Percentiles rank a stretch among this genome's conserved stretches.
Evolutionary conservation across 805 yeast genomes (phyloP).

Genomic region (Ogataea degrootiae): DNA sequence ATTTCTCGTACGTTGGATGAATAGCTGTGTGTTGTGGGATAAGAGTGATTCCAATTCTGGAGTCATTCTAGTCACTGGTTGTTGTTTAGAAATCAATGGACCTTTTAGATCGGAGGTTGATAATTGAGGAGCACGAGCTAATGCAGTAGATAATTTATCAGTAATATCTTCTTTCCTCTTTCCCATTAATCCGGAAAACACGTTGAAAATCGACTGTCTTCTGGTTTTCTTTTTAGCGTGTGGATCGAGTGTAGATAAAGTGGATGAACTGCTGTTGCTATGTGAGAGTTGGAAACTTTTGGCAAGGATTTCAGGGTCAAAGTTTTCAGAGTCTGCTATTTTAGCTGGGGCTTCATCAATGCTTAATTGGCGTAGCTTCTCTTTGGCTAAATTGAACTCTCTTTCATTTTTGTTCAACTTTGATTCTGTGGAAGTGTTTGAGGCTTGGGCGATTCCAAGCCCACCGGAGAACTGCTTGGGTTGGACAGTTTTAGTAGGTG

Average conservation of each 20-base stretch:
- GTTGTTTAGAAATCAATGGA: background rate
- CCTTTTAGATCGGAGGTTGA: background rate
- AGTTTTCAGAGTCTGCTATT: conserved; percentile 1
- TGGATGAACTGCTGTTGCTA: too few species aligned
- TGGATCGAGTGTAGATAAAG: background rate
- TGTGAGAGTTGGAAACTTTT: too few species aligned
- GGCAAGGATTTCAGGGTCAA: conserved; percentile 21
- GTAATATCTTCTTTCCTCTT: too few species aligned
- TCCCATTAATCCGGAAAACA: conserved; percentile 14
- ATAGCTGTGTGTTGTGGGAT: conserved; percentile 9
- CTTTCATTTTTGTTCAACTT: background rate
- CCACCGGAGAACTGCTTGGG: too few species aligned
- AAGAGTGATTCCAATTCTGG: conserved; percentile 7
- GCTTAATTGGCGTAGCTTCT: background rate
- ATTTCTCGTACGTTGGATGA: conserved; percentile 19
- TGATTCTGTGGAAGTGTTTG: background rate
- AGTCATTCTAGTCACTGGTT: background rate
- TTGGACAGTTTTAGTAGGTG: background rate
- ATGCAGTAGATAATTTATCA: too few species aligned
- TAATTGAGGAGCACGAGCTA: background rate
- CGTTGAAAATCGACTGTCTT: conserved; percentile 25
- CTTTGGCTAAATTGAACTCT: background rate
- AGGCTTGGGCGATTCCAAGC: background rate
- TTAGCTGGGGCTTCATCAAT: background rate
- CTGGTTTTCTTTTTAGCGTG: conserved; percentile 9